A percentile compares a stretch with the other conserved stretches of the same genome.
Evolutionary conservation across 257 asterid species (phyloP).

Genomic region (Fraxinus quadrangulata): DNA sequence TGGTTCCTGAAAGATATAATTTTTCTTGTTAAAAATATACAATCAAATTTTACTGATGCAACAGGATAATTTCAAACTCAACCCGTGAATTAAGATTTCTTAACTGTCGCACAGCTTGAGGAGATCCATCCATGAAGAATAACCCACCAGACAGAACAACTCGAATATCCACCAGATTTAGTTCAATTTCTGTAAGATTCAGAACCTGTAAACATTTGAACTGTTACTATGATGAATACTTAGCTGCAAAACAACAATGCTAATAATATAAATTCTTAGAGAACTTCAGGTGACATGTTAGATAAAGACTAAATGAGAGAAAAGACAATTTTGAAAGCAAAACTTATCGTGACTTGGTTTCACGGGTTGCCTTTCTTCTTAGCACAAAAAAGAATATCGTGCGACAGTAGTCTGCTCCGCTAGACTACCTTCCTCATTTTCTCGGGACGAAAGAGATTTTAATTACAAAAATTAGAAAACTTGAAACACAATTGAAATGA

Average conservation of each 20-base stretch:
- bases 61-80: conserved; percentile 23
- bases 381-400: too few species aligned
- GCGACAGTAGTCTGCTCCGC: too few species aligned
- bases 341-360: not conserved
- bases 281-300: not conserved
- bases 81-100: conserved; percentile 80
- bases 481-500: too few species aligned
- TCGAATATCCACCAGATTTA: conserved; percentile 77
- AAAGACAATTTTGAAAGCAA: not conserved
- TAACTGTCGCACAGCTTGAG: conserved; percentile 86
- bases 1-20: conserved; percentile 58
- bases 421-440: too few species aligned
- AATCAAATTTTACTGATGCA: conserved; percentile 10
- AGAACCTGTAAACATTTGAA: conserved; percentile 57
- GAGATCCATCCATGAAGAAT: conserved; percentile 93
- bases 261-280: conserved; percentile 4
- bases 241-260: conserved; percentile 9
- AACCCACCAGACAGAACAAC: conserved; percentile 87
- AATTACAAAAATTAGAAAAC: too few species aligned
- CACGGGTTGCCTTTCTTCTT: too few species aligned
- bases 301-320: not conserved
- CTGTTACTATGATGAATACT: conserved; percentile 16
- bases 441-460: too few species aligned
- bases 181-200: conserved; percentile 84
- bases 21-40: conserved; percentile 1